Evolutionary conservation across 139 green algal genomes (phyloP).

Genomic region (Klebsormidium nitens): DNA sequence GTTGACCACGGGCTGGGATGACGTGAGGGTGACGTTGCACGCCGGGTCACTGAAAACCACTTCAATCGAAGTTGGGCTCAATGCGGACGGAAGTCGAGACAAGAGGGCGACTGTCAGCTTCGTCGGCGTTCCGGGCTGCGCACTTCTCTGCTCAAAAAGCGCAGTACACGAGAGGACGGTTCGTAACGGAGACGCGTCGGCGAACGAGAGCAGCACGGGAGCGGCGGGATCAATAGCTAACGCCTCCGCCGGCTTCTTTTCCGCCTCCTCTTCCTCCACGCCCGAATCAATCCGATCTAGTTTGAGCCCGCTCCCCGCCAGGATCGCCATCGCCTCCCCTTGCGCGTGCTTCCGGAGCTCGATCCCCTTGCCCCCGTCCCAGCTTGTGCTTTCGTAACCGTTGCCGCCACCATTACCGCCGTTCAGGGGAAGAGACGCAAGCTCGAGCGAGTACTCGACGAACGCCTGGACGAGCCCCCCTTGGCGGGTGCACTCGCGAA

Average conservation of each 20-base stretch:
- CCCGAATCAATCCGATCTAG: neutral
- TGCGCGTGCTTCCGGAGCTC: neutral
- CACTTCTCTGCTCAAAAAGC: neutral
- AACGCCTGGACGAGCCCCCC: slow-evolving; percentile 47
- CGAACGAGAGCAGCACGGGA: neutral
- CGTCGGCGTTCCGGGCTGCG: neutral
- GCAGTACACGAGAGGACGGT: slow-evolving; percentile 9
- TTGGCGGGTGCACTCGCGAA: slow-evolving; percentile 52
- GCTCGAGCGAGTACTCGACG: slow-evolving; percentile 54
- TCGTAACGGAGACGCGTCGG: slow-evolving; percentile 1
- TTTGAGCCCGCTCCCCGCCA: no score
- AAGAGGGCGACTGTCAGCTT: slow-evolving; percentile 15
- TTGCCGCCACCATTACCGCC: neutral
- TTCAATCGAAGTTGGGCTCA: neutral
- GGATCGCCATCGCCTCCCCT: neutral
- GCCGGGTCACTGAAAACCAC: slow-evolving; percentile 19
- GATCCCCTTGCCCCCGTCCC: neutral
- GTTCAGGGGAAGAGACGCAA: slow-evolving; percentile 35
- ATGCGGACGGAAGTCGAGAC: slow-evolving; percentile 8
- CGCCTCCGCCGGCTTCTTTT: neutral
- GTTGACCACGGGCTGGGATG: slow-evolving; percentile 4
- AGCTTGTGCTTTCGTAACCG: neutral
- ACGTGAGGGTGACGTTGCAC: neutral
- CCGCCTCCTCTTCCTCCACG: slow-evolving; percentile 5
- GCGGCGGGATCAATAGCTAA: slow-evolving; percentile 1